A percentile compares a stretch with the other conserved stretches of the same genome.
These are phyloP conservation scores for Clathrospora elynae DNA, from an alignment of 2,329 filamentous ascomycete genomes.

Conservation along the genomic window DNA sequence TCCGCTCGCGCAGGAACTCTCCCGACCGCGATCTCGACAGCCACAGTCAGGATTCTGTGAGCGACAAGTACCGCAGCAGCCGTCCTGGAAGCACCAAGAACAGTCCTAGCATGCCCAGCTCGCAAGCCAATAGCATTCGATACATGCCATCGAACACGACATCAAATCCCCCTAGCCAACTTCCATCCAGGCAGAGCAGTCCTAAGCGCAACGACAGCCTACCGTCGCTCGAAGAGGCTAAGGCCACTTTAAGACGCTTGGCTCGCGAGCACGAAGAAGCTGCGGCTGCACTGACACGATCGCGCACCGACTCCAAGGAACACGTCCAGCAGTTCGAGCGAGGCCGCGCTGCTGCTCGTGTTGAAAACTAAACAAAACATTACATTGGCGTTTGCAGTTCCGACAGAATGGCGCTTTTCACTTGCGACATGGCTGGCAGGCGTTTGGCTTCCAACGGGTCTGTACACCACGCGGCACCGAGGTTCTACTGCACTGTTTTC, in stretches of 20 bases:
- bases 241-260: constrained; percentile 32
- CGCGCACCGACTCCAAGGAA: constrained; percentile 18
- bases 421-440: background rate
- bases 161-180: constrained; percentile 28
- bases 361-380: constrained; percentile 12
- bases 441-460: constrained; percentile 1
- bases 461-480: too few species aligned
- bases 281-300: constrained; percentile 18
- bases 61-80: constrained; percentile 33
- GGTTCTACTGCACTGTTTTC: background rate
- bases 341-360: constrained; percentile 23
- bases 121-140: constrained; percentile 37
- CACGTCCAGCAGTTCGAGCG: constrained; percentile 26
- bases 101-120: constrained; percentile 33
- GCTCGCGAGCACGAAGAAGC: constrained; percentile 38
- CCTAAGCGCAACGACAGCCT: constrained; percentile 37
- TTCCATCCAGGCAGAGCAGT: constrained; percentile 34
- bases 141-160: constrained; percentile 27
- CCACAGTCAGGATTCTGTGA: constrained; percentile 39
- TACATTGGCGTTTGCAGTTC: background rate
- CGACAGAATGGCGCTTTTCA: background rate
- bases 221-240: constrained; percentile 40
- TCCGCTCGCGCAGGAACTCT: constrained; percentile 30
- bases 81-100: constrained; percentile 33
- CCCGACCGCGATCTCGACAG: constrained; percentile 26